A percentile compares a stretch with the other conserved stretches of the same genome.
phyloP scores from a whole-genome alignment of 257 asterid species.

The Lavandula angustifolia region DNA sequence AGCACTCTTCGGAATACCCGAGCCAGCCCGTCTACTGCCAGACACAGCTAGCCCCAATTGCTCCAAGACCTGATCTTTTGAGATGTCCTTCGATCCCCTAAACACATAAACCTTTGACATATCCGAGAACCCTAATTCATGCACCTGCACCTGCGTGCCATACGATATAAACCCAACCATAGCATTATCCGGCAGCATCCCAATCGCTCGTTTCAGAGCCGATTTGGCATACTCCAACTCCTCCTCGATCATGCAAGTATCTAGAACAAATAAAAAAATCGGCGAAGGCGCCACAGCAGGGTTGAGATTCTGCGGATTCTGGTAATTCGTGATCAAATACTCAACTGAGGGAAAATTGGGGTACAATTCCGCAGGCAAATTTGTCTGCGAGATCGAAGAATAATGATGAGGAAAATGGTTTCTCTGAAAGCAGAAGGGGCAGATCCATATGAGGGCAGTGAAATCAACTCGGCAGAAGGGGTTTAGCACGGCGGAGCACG shows the following conservation, averaged over 20 bases:
- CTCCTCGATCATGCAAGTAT: conserved; percentile 94
- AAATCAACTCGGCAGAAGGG: conserved; percentile 84
- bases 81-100: conserved; percentile 77
- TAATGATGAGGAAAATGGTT: conserved; percentile 82
- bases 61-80: conserved; percentile 91
- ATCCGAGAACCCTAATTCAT: conserved; percentile 88
- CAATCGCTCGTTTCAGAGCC: conserved; percentile 81
- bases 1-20: conserved; percentile 57
- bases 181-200: conserved; percentile 84
- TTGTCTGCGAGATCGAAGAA: conserved; percentile 63
- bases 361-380: conserved; percentile 82
- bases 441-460: conserved; percentile 93
- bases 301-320: conserved; percentile 56
- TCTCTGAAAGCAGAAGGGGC: conserved; percentile 89
- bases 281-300: conserved; percentile 41
- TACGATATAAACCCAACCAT: conserved; percentile 93
- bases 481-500: conserved; percentile 78
- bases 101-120: conserved; percentile 84
- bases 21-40: conserved; percentile 55
- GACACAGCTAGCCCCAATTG: conserved; percentile 66
- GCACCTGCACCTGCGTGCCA: conserved; percentile 98
- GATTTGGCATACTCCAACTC: conserved; percentile 82
- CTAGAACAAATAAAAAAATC: conserved; percentile 80
- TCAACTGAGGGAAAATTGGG: conserved; percentile 83
- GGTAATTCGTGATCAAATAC: conserved; percentile 48